Evolutionary conservation across 2,329 filamentous ascomycete genomes (phyloP).

Genomic region (Aspergillus fumigatus): DNA sequence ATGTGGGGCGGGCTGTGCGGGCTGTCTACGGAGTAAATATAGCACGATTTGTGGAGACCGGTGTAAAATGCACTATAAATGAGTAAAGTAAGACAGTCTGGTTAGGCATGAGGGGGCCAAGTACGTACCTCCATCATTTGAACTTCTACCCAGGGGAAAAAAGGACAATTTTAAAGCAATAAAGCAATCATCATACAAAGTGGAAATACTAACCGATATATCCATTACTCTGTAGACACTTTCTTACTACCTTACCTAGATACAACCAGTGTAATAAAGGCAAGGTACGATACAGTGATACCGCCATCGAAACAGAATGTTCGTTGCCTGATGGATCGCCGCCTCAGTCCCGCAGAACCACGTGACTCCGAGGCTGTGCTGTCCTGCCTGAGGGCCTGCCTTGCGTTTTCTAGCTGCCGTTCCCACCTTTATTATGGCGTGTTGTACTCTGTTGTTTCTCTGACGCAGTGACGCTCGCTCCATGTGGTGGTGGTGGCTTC

Average conservation of each 20-base stretch:
- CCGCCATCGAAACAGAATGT: not conserved
- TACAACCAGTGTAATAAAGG: not conserved
- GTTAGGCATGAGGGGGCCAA: not conserved
- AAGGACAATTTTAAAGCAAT: too few species aligned
- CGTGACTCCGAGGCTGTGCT: constrained; percentile 16
- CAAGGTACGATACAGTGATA: not conserved
- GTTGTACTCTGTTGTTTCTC: not conserved
- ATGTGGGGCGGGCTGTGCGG: not conserved
- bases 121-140: too few species aligned
- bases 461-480: not conserved
- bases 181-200: too few species aligned
- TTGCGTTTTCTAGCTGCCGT: not conserved
- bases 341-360: constrained; percentile 9
- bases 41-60: constrained; percentile 14
- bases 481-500: not conserved
- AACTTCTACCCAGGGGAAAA: not conserved
- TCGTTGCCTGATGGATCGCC: constrained; percentile 6
- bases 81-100: not conserved
- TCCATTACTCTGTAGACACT: too few species aligned
- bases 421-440: not conserved
- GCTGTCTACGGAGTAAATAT: not conserved
- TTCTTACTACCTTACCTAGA: not conserved
- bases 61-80: not conserved
- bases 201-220: too few species aligned
- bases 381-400: not conserved